Conservation (phyloP, 345 rosid species). For the thale cress (Arabidopsis thaliana) region TAIR10.1 NC_003071.7:9626501-9627000, state of each 20-base stretch:
- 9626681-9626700: too few species aligned
- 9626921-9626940: conserved; percentile 22
- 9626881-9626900: conserved; percentile 31
- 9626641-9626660: conserved; percentile 61
- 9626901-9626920: conserved; percentile 1
- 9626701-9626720: too few species aligned
- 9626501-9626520: background rate
- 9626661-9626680: background rate
- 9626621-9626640: conserved; percentile 60
- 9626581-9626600: conserved; percentile 96
- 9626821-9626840: background rate
- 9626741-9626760: conserved; percentile 87
- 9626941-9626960: background rate
- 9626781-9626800: conserved; percentile 79
- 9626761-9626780: conserved; percentile 98
- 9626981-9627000: too few species aligned
- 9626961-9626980: too few species aligned
- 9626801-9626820: background rate
- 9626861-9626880: conserved; percentile 42
- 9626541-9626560: conserved; percentile 95
- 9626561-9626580: conserved; percentile 95
- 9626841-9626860: background rate
- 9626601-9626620: conserved; percentile 84
- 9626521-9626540: background rate
- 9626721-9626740: conserved; percentile 49